Percentiles rank a stretch among this genome's conserved stretches.
Conservation (phyloP, 1,284 basidiomycete genomes). For the Ganoderma meredithae region DNA sequence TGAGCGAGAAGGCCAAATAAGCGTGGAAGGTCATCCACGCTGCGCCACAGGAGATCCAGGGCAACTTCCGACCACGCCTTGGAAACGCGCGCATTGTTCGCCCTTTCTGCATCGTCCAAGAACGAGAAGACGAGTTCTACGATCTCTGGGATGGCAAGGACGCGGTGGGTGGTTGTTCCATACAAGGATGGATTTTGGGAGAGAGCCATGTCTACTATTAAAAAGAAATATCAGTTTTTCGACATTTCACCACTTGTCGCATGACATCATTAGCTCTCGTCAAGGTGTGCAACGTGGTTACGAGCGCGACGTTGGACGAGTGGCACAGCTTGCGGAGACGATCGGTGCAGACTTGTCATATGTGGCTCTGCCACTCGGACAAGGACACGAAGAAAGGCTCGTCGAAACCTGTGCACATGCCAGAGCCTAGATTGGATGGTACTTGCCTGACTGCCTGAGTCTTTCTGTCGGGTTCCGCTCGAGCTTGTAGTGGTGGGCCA, state of each 20-base stretch:
- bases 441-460: not conserved
- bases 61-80: slow-evolving; percentile 42
- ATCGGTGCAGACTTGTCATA: no score
- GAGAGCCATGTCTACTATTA: not conserved
- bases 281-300: not conserved
- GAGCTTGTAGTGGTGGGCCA: not conserved
- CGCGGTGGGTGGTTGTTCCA: slow-evolving; percentile 34
- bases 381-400: not conserved
- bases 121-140: slow-evolving; percentile 40
- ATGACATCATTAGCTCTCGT: not conserved
- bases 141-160: slow-evolving; percentile 43
- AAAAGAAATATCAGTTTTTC: not conserved
- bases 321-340: not conserved
- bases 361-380: no score
- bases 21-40: slow-evolving; percentile 44
- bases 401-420: not conserved
- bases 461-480: not conserved
- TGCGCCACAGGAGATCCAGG: slow-evolving; percentile 40
- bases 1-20: slow-evolving; percentile 58
- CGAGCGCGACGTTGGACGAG: not conserved
- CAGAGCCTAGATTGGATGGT: not conserved
- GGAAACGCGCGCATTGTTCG: slow-evolving; percentile 37
- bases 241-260: not conserved
- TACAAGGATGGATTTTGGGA: slow-evolving; percentile 18
- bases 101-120: slow-evolving; percentile 33